A percentile compares a stretch with the other conserved stretches of the same genome.
Conservation (phyloP, 2,329 filamentous ascomycete genomes). For the Hypoxylon sp. region DNA sequence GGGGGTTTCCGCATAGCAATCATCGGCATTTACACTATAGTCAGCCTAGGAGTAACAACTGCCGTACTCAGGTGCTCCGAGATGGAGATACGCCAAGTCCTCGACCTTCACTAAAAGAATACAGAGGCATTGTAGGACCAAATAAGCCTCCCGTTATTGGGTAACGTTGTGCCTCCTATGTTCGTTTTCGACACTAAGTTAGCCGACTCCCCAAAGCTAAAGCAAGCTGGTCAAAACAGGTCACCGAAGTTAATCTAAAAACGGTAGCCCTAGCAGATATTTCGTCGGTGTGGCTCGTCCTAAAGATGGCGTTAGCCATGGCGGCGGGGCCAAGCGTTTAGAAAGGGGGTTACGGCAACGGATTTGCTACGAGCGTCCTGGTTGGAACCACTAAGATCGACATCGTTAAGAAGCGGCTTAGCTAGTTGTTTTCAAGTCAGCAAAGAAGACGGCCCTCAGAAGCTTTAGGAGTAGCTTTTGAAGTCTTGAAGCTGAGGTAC, state of each 20-base stretch:
- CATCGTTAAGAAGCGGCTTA: slow-evolving; percentile 60
- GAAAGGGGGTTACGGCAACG: slow-evolving; percentile 68
- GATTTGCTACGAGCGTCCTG: slow-evolving; percentile 62
- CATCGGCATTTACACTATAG: slow-evolving; percentile 30
- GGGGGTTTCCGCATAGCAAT: slow-evolving; percentile 1
- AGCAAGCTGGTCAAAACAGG: not conserved
- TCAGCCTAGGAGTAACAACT: slow-evolving; percentile 1
- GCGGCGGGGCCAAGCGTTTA: slow-evolving; percentile 62
- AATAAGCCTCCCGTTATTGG: slow-evolving; percentile 9
- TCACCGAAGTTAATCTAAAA: not conserved
- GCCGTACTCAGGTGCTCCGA: not conserved
- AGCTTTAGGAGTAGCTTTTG: not conserved
- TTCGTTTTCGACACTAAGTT: not conserved
- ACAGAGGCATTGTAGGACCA: not conserved
- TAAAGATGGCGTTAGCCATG: slow-evolving; percentile 61
- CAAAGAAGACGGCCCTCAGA: slow-evolving; percentile 45
- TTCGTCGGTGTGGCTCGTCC: slow-evolving; percentile 5
- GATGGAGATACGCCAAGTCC: not conserved
- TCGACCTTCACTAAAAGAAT: not conserved
- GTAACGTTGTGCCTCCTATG: not conserved
- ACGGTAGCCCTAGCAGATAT: not conserved
- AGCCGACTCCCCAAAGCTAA: not conserved
- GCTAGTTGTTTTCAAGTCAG: slow-evolving; percentile 59
- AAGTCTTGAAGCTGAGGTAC: not conserved
- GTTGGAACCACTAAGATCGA: slow-evolving; percentile 65